phyloP scores from a whole-genome alignment of 2,329 filamentous ascomycete species.

The Lojkania enalia region DNA sequence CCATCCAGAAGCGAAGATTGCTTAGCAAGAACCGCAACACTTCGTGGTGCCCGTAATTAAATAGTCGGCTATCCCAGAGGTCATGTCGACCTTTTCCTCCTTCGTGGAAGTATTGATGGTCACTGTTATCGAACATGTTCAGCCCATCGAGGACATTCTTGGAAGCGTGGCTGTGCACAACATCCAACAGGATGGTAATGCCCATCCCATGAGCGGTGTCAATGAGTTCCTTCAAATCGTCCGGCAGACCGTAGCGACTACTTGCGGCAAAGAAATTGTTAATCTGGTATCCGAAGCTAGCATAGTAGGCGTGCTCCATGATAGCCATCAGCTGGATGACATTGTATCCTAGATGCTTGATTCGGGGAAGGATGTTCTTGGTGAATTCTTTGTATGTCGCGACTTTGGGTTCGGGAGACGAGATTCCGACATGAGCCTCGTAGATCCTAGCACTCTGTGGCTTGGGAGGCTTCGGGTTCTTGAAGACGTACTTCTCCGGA shows the following conservation, averaged over 20 bases:
- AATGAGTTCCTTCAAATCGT: constrained; percentile 94
- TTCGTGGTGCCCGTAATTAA: constrained; percentile 96
- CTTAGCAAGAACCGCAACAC: constrained; percentile 94
- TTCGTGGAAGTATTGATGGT: constrained; percentile 93
- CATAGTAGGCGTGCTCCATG: constrained; percentile 99
- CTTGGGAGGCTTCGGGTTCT: constrained; percentile 79
- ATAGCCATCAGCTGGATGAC: constrained; percentile 98
- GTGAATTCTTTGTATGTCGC: constrained; percentile 98
- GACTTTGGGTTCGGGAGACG: constrained; percentile 83
- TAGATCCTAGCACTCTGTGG: constrained; percentile 88
- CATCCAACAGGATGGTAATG: constrained; percentile 86
- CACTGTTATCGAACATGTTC: constrained; percentile 93
- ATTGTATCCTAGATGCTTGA: constrained; percentile 90
- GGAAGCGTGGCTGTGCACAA: constrained; percentile 96
- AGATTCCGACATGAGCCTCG: constrained; percentile 98
- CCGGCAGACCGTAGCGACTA: constrained; percentile 89
- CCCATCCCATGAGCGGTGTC: constrained; percentile 93
- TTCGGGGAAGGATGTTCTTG: constrained; percentile 84
- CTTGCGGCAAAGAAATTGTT: constrained; percentile 99
- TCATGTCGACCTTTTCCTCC: constrained; percentile 85
- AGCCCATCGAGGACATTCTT: constrained; percentile 96
- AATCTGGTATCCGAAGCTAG: constrained; percentile 97
- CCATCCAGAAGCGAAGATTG: constrained; percentile 98
- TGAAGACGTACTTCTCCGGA: constrained; percentile 82
- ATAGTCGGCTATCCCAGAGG: constrained; percentile 92